phyloP scores from a whole-genome alignment of 23 red algal species.

The Gracilaria domingensis region DNA sequence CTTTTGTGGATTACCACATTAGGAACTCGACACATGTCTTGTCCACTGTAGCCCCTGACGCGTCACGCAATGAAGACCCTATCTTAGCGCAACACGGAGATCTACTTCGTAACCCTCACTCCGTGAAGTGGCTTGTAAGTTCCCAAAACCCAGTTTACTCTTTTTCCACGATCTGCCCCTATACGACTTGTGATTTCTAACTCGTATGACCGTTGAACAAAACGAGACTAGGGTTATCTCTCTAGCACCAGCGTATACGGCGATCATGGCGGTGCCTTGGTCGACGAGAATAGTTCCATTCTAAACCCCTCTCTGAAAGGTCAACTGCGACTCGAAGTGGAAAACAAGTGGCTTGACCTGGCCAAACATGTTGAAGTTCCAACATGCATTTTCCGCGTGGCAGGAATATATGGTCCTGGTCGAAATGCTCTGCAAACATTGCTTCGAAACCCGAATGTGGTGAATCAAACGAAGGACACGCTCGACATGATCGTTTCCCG shows the following conservation, averaged over 20 bases:
- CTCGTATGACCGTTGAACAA: neutral
- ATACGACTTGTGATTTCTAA: neutral
- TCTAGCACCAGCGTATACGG: slow-evolving; percentile 71
- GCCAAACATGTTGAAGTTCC: slow-evolving; percentile 13
- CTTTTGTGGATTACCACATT: neutral
- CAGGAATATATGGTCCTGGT: slow-evolving; percentile 60
- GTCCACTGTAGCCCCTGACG: neutral
- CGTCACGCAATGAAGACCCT: neutral
- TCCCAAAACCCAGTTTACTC: neutral
- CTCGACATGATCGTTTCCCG: slow-evolving; percentile 18
- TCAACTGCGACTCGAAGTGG: slow-evolving; percentile 1
- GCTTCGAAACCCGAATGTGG: neutral
- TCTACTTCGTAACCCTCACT: neutral
- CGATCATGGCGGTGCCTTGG: slow-evolving; percentile 37
- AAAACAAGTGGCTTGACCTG: slow-evolving; percentile 11
- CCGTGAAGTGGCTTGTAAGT: neutral
- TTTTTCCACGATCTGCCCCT: neutral
- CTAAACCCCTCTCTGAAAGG: neutral
- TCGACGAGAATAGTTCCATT: slow-evolving; percentile 20
- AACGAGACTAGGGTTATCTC: slow-evolving; percentile 30
- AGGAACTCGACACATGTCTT: neutral
- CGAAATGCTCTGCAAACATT: slow-evolving; percentile 48
- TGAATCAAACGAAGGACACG: neutral
- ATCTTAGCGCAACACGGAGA: neutral
- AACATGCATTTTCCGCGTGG: slow-evolving; percentile 28